A percentile compares a stretch with the other conserved stretches of the same genome.
Conservation (phyloP, 1,139 yeast species). For the Hemisphaericaspora xylanilytica region DNA sequence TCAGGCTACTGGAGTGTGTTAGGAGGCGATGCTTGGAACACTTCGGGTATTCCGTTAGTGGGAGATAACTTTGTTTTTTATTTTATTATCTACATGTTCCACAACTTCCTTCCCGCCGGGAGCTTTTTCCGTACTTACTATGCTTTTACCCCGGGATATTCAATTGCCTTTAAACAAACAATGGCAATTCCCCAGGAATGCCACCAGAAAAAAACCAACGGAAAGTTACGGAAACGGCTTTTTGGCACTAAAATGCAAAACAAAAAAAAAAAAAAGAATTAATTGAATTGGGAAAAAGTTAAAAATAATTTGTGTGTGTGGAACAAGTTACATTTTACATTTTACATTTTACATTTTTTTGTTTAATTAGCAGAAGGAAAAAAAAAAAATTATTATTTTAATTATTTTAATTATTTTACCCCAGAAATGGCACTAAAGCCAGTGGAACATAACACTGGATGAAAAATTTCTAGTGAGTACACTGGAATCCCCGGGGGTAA, state of each 20-base stretch:
- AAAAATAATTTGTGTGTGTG: too few species aligned
- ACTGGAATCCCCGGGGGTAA: not conserved
- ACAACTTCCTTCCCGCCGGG: slow-evolving; percentile 1
- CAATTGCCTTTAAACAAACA: too few species aligned
- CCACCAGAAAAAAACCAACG: slow-evolving; percentile 4
- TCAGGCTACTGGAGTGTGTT: not conserved
- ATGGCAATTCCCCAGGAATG: too few species aligned
- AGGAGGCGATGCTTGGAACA: not conserved
- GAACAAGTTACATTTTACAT: too few species aligned
- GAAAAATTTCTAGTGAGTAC: not conserved
- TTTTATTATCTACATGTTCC: too few species aligned
- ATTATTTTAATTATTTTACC: slow-evolving; percentile 1
- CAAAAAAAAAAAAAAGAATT: not conserved
- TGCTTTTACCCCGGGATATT: not conserved
- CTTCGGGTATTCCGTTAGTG: not conserved
- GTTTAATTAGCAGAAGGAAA: too few species aligned
- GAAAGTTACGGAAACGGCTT: slow-evolving; percentile 7
- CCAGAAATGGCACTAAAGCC: too few species aligned
- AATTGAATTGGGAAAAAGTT: too few species aligned
- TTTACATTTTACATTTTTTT: too few species aligned
- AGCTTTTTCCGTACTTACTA: not conserved
- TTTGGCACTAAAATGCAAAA: not conserved
- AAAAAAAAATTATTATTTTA: not conserved
- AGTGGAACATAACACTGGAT: too few species aligned
- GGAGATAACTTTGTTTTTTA: not conserved